Evolutionary conservation across 176 grass and related monocot species (phyloP).

Genomic region (Lolium perenne): DNA sequence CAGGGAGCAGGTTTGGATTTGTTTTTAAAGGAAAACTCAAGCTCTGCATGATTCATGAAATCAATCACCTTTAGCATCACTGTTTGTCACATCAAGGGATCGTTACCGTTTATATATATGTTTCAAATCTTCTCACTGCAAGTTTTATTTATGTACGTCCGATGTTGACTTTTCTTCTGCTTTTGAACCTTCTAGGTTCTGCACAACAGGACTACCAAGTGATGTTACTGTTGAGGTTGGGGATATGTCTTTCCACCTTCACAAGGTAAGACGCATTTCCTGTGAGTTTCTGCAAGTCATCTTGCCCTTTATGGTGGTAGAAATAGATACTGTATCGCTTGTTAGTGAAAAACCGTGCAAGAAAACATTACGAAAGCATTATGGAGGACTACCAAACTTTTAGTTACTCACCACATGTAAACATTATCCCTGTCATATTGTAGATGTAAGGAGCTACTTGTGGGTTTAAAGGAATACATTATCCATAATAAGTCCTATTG

Average conservation of each 20-base stretch:
- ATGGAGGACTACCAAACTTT: background rate
- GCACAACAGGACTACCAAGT: constrained; percentile 88
- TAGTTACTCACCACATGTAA: background rate
- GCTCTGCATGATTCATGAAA: constrained; percentile 1
- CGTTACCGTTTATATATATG: background rate
- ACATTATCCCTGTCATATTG: background rate
- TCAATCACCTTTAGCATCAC: constrained; percentile 1
- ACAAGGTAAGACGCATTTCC: constrained; percentile 69
- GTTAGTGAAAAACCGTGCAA: background rate
- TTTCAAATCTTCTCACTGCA: constrained; percentile 3
- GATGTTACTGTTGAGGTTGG: constrained; percentile 92
- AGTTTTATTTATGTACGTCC: background rate
- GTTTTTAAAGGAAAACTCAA: constrained; percentile 22
- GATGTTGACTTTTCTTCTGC: constrained; percentile 11
- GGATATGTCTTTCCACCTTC: constrained; percentile 97
- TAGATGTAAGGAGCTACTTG: background rate
- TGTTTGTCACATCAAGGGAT: background rate
- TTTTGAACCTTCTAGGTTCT: constrained; percentile 77
- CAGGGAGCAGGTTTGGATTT: constrained; percentile 28
- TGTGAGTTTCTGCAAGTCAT: background rate
- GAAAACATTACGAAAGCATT: background rate
- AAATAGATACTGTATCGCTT: constrained; percentile 1
- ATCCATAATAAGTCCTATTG: background rate
- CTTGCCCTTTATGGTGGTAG: background rate
- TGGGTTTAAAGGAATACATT: background rate